phyloP scores from a whole-genome alignment of 148 eudicot genomes.

The Heliamphora exappendiculata region DNA sequence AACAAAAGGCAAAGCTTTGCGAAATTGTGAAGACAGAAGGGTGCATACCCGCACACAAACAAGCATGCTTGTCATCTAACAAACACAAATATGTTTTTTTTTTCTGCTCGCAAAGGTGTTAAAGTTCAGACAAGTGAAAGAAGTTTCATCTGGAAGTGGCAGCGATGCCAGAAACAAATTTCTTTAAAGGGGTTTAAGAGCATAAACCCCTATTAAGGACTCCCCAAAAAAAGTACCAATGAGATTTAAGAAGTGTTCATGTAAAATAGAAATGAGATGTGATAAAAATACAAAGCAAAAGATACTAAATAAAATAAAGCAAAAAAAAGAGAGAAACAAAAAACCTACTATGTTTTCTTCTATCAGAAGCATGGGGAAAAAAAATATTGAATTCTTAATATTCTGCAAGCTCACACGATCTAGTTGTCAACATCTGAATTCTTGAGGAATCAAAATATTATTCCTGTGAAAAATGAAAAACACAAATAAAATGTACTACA shows the following conservation, averaged over 20 bases:
- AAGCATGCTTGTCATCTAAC: too few relatives aligned
- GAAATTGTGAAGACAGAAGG: too few relatives aligned
- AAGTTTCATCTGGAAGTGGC: neutral
- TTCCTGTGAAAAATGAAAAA: neutral
- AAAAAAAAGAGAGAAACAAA: neutral
- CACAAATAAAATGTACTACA: too few relatives aligned
- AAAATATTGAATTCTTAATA: neutral
- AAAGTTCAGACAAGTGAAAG: neutral
- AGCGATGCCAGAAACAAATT: neutral
- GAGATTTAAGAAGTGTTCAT: neutral
- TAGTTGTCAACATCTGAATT: too few relatives aligned
- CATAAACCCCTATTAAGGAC: neutral
- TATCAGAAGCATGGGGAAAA: neutral
- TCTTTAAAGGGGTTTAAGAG: neutral
- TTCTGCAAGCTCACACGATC: neutral
- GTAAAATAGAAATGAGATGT: neutral
- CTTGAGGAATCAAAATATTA: neutral
- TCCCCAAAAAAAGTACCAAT: neutral
- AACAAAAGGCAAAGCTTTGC: neutral
- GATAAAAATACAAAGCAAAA: neutral
- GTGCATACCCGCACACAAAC: too few relatives aligned
- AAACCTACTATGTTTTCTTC: neutral
- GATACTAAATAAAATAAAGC: neutral
- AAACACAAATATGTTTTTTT: too few relatives aligned
- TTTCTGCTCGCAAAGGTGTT: neutral